Conservation (phyloP, 2,329 filamentous ascomycete species). For the Magnaporthales sp. region DNA sequence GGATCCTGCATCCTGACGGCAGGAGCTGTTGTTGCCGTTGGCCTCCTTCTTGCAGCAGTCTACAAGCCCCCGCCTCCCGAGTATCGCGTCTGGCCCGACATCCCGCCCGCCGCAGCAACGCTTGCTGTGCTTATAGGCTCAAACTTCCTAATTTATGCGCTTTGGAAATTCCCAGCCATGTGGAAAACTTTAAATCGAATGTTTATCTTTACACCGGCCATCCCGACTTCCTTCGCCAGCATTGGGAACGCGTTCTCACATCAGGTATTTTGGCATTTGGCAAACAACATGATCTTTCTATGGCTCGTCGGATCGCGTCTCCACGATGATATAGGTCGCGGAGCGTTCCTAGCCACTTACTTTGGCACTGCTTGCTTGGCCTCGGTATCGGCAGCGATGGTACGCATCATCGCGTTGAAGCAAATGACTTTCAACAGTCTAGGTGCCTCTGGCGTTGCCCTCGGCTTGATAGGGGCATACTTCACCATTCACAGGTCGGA, state of each 20-base stretch:
- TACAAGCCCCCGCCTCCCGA: conserved; percentile 29
- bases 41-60: conserved; percentile 44
- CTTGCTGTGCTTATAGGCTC: conserved; percentile 50
- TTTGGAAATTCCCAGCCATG: conserved; percentile 55
- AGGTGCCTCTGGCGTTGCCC: conserved; percentile 58
- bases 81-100: conserved; percentile 47
- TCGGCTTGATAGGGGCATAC: conserved; percentile 53
- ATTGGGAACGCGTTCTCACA: conserved; percentile 64
- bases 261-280: conserved; percentile 49
- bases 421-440: conserved; percentile 28
- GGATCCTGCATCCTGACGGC: conserved; percentile 41
- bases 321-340: conserved; percentile 63
- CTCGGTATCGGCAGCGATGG: conserved; percentile 39
- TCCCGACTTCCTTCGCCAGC: conserved; percentile 52
- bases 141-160: conserved; percentile 47
- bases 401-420: not conserved
- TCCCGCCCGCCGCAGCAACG: conserved; percentile 56
- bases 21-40: conserved; percentile 31
- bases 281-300: conserved; percentile 56
- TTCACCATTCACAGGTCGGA: conserved; percentile 50
- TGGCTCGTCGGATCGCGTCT: conserved; percentile 58
- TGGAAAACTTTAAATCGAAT: conserved; percentile 62
- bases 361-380: conserved; percentile 48
- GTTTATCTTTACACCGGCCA: conserved; percentile 56
- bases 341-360: conserved; percentile 61